Conservation (phyloP, 208 protist genomes). For the Crithidia brevicula region DNA sequence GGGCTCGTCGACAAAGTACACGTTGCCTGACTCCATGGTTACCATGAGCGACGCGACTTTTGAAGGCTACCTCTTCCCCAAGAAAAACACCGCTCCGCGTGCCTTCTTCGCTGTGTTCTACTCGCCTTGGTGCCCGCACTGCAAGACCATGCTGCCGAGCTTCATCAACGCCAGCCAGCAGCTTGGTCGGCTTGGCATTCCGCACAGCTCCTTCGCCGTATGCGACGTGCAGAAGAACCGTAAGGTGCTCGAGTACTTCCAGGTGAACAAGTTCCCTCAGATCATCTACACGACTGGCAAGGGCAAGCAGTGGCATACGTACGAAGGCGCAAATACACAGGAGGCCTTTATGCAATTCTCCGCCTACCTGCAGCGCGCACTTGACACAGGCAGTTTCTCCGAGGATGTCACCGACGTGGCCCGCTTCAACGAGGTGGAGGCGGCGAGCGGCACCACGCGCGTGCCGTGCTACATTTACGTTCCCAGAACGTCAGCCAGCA, state of each 20-base stretch:
- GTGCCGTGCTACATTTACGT: slow-evolving; percentile 82
- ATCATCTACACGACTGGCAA: slow-evolving; percentile 85
- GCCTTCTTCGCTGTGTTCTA: slow-evolving; percentile 86
- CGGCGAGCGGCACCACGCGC: slow-evolving; percentile 28
- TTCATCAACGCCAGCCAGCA: slow-evolving; percentile 71
- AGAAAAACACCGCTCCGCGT: slow-evolving; percentile 14
- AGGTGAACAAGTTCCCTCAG: slow-evolving; percentile 63
- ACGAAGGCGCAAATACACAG: slow-evolving; percentile 55
- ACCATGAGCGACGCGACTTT: slow-evolving; percentile 59
- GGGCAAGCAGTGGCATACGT: slow-evolving; percentile 49
- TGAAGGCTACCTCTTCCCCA: slow-evolving; percentile 68
- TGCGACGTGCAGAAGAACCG: slow-evolving; percentile 58
- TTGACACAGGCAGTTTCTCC: slow-evolving; percentile 58
- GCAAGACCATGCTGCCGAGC: slow-evolving; percentile 68
- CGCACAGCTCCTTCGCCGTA: slow-evolving; percentile 46
- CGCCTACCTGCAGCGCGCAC: slow-evolving; percentile 49
- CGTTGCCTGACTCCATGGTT: slow-evolving; percentile 39
- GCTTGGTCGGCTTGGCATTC: slow-evolving; percentile 31
- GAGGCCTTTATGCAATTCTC: slow-evolving; percentile 70
- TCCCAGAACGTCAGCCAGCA: slow-evolving; percentile 32
- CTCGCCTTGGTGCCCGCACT: slow-evolving; percentile 86
- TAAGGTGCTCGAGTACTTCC: slow-evolving; percentile 56
- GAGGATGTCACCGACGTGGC: slow-evolving; percentile 56
- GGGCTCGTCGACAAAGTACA: slow-evolving; percentile 30
- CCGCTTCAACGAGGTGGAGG: slow-evolving; percentile 49